Evolutionary conservation across 2,329 filamentous ascomycete species (phyloP).

Genomic region (Apiospora rasikravindrae): DNA sequence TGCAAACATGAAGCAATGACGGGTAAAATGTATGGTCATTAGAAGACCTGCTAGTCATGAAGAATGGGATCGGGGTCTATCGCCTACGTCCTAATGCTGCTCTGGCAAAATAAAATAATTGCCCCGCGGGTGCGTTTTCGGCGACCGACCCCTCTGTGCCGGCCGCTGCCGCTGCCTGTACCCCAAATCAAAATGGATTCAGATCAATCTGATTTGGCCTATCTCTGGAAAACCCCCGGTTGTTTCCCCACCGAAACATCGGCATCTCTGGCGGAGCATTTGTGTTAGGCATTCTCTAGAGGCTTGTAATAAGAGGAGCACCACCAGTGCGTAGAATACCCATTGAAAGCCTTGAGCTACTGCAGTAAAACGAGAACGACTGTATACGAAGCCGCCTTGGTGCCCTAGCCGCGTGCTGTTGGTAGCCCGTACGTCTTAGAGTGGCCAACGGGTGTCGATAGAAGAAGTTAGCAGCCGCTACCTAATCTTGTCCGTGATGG

Average conservation of each 20-base stretch:
- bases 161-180: background rate
- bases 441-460: background rate
- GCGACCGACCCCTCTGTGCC: background rate
- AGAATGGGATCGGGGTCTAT: constrained; percentile 2
- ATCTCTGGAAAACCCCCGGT: background rate
- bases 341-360: background rate
- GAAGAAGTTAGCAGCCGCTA: background rate
- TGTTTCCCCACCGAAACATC: background rate
- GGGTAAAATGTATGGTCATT: background rate
- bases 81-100: background rate
- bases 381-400: background rate
- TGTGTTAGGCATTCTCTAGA: background rate
- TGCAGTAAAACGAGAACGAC: background rate
- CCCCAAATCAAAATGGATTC: background rate
- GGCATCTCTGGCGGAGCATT: background rate
- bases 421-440: background rate
- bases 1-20: background rate
- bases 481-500: background rate
- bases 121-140: constrained; percentile 16
- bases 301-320: background rate
- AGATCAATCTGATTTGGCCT: background rate
- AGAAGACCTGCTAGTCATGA: background rate
- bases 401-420: background rate
- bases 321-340: background rate
- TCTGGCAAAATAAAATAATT: constrained; percentile 1